Evolutionary conservation across 176 grass and related monocot species (phyloP), one percentile per base, ranked within the genome.

Genomic region (Thalia dealbata): DNA sequence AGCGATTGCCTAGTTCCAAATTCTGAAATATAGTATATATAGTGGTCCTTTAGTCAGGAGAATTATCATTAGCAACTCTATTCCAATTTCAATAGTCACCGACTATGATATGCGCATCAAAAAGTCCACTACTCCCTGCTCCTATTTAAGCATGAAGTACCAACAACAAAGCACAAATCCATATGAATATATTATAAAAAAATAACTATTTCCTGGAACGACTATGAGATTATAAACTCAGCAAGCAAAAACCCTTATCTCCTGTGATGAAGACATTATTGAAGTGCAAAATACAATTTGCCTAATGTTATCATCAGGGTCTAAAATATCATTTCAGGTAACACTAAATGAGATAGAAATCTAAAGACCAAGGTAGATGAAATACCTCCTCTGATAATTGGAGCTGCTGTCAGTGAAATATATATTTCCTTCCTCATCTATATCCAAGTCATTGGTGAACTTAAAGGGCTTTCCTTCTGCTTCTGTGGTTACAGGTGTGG

Each of bases 331-430:
- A 32, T 19, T 7, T n/a, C 6, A 58, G 22, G 54, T 14, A n/a
- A n/a, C 18, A n/a, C 3, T 32, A 28, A 28, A 16, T 22, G 6
- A n/a, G 14, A 64, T 18, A 56, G 28, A 74, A 27, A 54, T 74
- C 27, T 55, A 19, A 12, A 13, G 58, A 51, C 16, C n/a, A 19
- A 14, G 21, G 70, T 38, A 50, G 11, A 75, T 64, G 59, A 74
- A 67, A 74, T 70, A 88, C 93, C 89, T 83, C 89, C 93, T 88
- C 85, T 88, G 87, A 81, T 86, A 91, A 79, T 84, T 86, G 52
- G 80, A 74, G 81, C 93, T 97, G 72, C 87, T 92, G 69, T 97
- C 93, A 0, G 93, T 88, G 79, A 97, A 92, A 82, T 97, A 92
- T 28, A 97, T 75, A 29, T 84, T 92, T 74, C 89, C 87, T 30